Base-by-base conservation (phyloP, 2,329 filamentous ascomycete genomes). In the Ophiosphaerella herpotricha region DNA sequence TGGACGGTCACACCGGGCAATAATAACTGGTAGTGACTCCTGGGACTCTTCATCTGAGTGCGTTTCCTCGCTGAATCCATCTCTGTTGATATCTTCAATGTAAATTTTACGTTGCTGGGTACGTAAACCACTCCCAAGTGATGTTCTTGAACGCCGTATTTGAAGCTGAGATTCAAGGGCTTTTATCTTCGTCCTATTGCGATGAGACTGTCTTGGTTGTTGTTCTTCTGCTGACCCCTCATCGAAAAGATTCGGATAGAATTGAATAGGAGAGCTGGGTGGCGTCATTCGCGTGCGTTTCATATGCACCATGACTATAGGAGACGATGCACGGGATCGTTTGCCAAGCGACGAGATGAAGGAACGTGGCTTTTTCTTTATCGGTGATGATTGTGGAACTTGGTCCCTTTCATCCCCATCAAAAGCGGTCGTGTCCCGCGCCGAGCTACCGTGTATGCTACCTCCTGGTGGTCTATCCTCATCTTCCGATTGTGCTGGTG, bases 401-500 rank as follows among this genome's bases (percentile, higher is more conserved):
- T 41, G 37, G 5, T 67, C 61, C n/a, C 61, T 51, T 14, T 58
- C 55, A 12, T 58, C 52, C 4, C 43, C 14, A 5, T 63, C 54
- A 14, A 55, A 52, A 2, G 41, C 52, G 13, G 46, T 48, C 1
- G 39, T 46, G 5, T 61, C 62, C 53, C 55, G 61, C 7, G 21
- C 29, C 1, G 50, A 41, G 6, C 45, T 41, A 13, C 55, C 50
- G 13, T 54, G 37, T 7, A 39, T 36, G 14, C 39, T 39, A 11
- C 21, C 21, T 14, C 18, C 24, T 12, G 43, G 51, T 18, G 53
- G 18, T 4, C 11, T 32, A 23, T 48, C 38, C 12, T 62, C 52
- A 21, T 58, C 52, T 37, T 66, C 61, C 1, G 70, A 71, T 2
- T 58, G 54, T 5, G 41, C 53, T 6, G 68, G 69, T 5, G 67